Evolutionary conservation across 73 alveolate genomes (phyloP), one percentile per base, ranked within the genome.

Genomic region (Paramecium sonneborni): DNA sequence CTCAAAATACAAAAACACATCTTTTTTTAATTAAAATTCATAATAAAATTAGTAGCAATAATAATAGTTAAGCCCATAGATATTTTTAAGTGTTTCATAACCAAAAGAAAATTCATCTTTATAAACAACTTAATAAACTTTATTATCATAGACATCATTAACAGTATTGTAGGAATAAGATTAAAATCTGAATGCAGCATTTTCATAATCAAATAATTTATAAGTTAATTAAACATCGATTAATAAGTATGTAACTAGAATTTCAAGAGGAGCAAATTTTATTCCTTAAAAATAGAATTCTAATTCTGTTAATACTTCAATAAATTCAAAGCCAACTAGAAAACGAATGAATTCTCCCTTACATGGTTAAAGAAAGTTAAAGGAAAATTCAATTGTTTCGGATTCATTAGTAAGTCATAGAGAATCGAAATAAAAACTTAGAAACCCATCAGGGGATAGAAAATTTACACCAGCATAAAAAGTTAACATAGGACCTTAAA

Each of bases 271-370:
- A 2, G 44, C 90, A 20, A 79, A 46, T 46, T n/a, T 74, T n/a
- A 34, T 74, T 10, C 87, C 87, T 8, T 34, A 37, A 74, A 74
- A 74, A 39, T 52, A 52, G 68, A 52, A 52, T 52, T 39, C 87
- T 18, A 21, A 74, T 21, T 74, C 56, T 15, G 84, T 32, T 52
- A 52, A 62, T 62, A 62, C 7, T 62, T 62, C 48, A 62, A 35
- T 72, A 34, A 34, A 35, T 72, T 20, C 28, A 12, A 38, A 72
- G 3, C 57, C 55, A 15, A 72, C 12, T 3, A 79, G 90, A 46
- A 79, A 79, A 46, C 39, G 90, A 79, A 79, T 79, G 90, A 79
- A 79, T 34, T 79, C 90, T 0, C 90, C 90, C 3, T 23, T 79
- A 24, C 74, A 79, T 46, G 55, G 30, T 23, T 41, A 38, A 43